A percentile compares a stretch with the other conserved stretches of the same genome.
These are phyloP conservation scores for Russula sp. DNA, from an alignment of 768 basidiomycete genomes.

Conservation along the genomic window DNA sequence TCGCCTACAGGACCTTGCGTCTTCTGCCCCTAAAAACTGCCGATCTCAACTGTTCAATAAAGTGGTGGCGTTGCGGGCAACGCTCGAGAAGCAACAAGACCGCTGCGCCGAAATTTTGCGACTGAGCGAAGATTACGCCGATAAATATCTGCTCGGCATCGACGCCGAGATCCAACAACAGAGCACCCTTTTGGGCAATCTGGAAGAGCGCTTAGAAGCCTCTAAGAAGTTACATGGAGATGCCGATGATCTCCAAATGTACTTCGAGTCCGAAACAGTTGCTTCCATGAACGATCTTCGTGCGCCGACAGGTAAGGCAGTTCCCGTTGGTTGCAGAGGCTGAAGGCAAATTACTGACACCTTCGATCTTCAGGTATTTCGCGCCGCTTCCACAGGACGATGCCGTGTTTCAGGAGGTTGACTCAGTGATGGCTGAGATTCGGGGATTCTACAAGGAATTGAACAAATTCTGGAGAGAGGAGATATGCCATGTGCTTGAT, in stretches of 20 bases:
- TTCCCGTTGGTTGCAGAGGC: background rate
- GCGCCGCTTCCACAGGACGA: background rate
- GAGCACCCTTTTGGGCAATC: background rate
- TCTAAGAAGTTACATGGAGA: background rate
- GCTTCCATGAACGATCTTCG: background rate
- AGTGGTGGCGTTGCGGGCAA: background rate
- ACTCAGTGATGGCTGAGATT: background rate
- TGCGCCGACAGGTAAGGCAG: background rate
- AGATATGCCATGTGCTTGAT: background rate
- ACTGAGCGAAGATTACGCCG: background rate
- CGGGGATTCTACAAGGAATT: background rate
- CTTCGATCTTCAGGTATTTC: background rate
- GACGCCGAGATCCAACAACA: background rate
- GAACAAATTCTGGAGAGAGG: constrained; percentile 3
- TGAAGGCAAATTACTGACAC: background rate
- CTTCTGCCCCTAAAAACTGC: background rate
- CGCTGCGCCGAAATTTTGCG: background rate
- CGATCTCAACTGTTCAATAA: background rate
- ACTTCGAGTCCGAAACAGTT: background rate
- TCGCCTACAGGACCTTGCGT: background rate
- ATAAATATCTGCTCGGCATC: background rate
- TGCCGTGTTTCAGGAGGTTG: background rate
- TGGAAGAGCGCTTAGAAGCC: background rate
- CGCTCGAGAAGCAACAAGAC: background rate
- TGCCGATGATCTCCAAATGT: background rate